These are phyloP conservation scores for Aspergillus terreus DNA, from an alignment of 2,329 filamentous ascomycete genomes.

Conservation along the genomic window DNA sequence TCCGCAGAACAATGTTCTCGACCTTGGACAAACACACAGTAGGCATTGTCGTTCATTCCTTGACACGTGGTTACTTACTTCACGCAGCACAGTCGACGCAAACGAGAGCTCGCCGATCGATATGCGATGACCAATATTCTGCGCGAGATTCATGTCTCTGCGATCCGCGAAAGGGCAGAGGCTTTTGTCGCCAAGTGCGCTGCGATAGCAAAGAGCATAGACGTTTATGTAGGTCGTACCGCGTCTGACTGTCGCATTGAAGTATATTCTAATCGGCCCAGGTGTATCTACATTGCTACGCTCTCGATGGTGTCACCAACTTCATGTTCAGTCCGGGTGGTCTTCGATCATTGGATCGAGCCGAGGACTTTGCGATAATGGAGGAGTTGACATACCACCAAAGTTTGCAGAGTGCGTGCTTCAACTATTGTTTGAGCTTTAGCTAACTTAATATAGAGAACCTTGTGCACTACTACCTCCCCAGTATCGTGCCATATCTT, in stretches of 20 bases:
- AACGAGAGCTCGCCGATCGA: constrained; percentile 61
- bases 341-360: constrained; percentile 55
- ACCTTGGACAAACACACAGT: constrained; percentile 12
- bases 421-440: neutral
- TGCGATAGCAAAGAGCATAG: constrained; percentile 46
- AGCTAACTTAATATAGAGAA: constrained; percentile 47
- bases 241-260: constrained; percentile 15
- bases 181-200: constrained; percentile 55
- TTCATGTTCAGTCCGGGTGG: constrained; percentile 67
- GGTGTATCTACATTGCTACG: constrained; percentile 59
- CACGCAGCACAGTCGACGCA: constrained; percentile 58
- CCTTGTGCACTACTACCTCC: constrained; percentile 57
- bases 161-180: constrained; percentile 55
- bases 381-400: constrained; percentile 65
- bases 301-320: constrained; percentile 65
- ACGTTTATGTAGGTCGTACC: constrained; percentile 55
- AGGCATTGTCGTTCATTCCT: no score
- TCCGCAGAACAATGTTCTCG: constrained; percentile 18
- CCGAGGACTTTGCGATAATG: constrained; percentile 63
- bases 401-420: constrained; percentile 59
- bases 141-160: constrained; percentile 51
- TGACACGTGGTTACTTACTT: constrained; percentile 1
- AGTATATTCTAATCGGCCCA: constrained; percentile 5
- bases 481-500: constrained; percentile 46
- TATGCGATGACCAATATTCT: constrained; percentile 68